These are phyloP conservation scores for Dactylellina leptospora DNA, from an alignment of 2,329 filamentous ascomycete genomes.

Conservation along the genomic window DNA sequence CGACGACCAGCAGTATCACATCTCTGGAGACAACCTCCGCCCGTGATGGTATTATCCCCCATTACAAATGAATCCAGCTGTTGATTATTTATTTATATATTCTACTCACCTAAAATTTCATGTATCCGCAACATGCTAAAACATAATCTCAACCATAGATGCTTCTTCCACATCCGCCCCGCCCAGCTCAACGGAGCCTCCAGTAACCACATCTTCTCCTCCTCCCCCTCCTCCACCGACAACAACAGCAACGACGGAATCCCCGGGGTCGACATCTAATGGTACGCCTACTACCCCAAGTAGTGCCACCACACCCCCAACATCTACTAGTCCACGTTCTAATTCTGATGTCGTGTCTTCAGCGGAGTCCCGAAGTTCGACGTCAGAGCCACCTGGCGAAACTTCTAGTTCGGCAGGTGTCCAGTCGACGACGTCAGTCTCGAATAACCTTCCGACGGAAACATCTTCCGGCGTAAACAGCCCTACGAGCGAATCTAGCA, in stretches of 20 bases:
- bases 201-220: background rate
- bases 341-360: slow-evolving; percentile 16
- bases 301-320: slow-evolving; percentile 15
- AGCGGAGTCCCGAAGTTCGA: background rate
- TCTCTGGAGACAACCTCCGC: slow-evolving; percentile 24
- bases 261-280: slow-evolving; percentile 2
- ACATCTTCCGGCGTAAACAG: background rate
- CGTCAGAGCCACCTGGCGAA: slow-evolving; percentile 3
- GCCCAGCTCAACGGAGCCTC: background rate
- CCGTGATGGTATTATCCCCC: slow-evolving; percentile 31
- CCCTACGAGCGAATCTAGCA: background rate
- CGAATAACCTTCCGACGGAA: background rate
- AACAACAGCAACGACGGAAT: slow-evolving; percentile 1
- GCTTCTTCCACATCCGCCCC: background rate
- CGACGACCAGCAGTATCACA: slow-evolving; percentile 8
- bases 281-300: slow-evolving; percentile 36
- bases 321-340: slow-evolving; percentile 14
- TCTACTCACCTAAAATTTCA: no score
- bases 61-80: no score
- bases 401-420: slow-evolving; percentile 3
- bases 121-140: background rate
- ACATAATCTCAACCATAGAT: background rate
- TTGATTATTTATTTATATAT: no score
- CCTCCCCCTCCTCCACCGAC: background rate
- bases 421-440: slow-evolving; percentile 2